Evolutionary conservation across 306 rosid species (phyloP).

Genomic region (Vigna trinervia): DNA sequence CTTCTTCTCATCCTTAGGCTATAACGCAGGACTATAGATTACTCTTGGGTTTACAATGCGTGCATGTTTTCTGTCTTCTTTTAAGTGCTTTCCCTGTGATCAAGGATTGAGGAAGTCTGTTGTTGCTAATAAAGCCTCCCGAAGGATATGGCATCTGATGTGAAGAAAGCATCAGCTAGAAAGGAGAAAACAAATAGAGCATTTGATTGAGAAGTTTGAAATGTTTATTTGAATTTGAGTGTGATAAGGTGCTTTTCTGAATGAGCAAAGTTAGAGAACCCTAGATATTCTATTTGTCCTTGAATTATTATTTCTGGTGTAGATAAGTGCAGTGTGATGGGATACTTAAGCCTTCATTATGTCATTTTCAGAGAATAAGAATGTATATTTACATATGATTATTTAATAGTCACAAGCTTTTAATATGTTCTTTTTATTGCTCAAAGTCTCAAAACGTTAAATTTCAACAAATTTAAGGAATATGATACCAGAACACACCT

Average conservation of each 20-base stretch:
- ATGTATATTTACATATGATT: neutral
- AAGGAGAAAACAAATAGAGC: neutral
- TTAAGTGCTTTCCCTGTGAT: conserved; percentile 21
- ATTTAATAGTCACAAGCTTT: neutral
- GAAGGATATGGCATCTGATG: neutral
- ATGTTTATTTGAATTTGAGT: conserved; percentile 10
- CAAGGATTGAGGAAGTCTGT: neutral
- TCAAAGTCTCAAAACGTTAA: too few relatives aligned
- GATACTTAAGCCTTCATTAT: neutral
- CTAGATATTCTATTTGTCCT: neutral
- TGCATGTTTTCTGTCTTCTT: conserved; percentile 34
- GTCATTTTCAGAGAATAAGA: neutral
- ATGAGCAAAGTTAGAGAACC: conserved; percentile 6
- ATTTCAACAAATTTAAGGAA: too few relatives aligned
- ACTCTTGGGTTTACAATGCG: conserved; percentile 8
- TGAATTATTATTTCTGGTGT: neutral
- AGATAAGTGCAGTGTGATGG: conserved; percentile 21
- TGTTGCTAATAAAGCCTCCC: conserved; percentile 44
- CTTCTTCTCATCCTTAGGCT: conserved; percentile 52
- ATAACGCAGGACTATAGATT: conserved; percentile 5
- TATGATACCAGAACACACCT: too few relatives aligned
- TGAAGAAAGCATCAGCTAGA: conserved; percentile 12
- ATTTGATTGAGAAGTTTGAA: conserved; percentile 18
- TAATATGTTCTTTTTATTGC: neutral
- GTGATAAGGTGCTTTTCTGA: conserved; percentile 34